Conservation (phyloP, 257 asterid species). For the Ehretia macrophylla region DNA sequence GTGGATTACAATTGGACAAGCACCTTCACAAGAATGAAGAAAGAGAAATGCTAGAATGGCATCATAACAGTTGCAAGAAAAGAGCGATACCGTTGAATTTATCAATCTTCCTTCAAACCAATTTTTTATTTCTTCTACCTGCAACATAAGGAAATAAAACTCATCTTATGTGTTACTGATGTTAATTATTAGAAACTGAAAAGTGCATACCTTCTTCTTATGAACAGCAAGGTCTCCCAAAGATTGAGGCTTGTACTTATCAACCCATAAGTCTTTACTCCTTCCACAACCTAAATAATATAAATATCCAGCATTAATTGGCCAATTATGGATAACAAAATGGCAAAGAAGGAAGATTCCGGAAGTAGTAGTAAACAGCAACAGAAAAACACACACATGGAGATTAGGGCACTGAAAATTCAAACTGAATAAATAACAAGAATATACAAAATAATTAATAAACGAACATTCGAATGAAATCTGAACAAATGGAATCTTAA, state of each 20-base stretch:
- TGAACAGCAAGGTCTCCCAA: slow-evolving; percentile 88
- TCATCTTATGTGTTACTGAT: slow-evolving; percentile 6
- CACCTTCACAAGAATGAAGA: neutral
- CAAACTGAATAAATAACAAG: no score
- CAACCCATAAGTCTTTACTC: slow-evolving; percentile 67
- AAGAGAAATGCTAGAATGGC: neutral
- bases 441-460: neutral
- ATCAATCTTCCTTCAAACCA: slow-evolving; percentile 75
- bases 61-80: neutral
- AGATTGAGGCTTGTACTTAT: slow-evolving; percentile 61
- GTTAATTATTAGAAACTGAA: slow-evolving; percentile 4
- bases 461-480: slow-evolving; percentile 6
- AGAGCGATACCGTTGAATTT: slow-evolving; percentile 39
- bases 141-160: slow-evolving; percentile 28
- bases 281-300: slow-evolving; percentile 36
- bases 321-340: slow-evolving; percentile 1
- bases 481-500: slow-evolving; percentile 1
- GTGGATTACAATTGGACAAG: no score
- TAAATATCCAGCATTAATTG: slow-evolving; percentile 3
- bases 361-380: no score
- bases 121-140: slow-evolving; percentile 85
- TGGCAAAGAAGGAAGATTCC: neutral
- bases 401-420: neutral
- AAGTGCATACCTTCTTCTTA: slow-evolving; percentile 67
- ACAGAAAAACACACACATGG: neutral